phyloP scores from a whole-genome alignment of 768 basidiomycete genomes.

The Exidia glandulosa region DNA sequence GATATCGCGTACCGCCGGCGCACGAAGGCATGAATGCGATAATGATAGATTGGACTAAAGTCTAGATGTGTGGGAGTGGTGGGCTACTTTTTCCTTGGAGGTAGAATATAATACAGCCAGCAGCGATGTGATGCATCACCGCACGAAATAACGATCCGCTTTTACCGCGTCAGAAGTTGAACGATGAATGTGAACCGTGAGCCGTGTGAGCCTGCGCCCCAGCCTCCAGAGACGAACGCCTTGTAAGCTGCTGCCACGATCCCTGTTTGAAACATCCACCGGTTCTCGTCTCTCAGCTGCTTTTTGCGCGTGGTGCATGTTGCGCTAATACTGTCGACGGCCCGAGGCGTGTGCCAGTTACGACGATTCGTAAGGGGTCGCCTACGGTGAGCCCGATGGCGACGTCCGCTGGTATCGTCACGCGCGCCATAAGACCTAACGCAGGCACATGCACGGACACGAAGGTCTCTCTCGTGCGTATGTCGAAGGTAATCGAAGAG shows the following conservation, averaged over 20 bases:
- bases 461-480: background rate
- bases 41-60: too few relatives aligned
- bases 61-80: too few relatives aligned
- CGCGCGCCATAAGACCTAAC: background rate
- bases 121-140: background rate
- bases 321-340: background rate
- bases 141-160: background rate
- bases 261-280: too few relatives aligned
- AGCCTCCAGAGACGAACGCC: too few relatives aligned
- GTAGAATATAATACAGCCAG: background rate
- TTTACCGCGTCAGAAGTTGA: too few relatives aligned
- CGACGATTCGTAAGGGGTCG: background rate
- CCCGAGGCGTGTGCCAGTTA: background rate
- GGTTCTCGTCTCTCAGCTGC: too few relatives aligned
- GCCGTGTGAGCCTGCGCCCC: too few relatives aligned
- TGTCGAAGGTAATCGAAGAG: background rate
- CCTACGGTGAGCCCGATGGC: background rate
- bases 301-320: too few relatives aligned
- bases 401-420: background rate
- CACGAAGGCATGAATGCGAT: background rate
- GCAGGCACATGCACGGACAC: background rate
- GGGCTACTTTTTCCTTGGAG: background rate
- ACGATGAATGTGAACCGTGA: too few relatives aligned
- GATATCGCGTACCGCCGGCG: slow-evolving; percentile 13
- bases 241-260: too few relatives aligned